phyloP scores from a whole-genome alignment of 768 basidiomycete genomes.

The Termitomyces sp. region DNA sequence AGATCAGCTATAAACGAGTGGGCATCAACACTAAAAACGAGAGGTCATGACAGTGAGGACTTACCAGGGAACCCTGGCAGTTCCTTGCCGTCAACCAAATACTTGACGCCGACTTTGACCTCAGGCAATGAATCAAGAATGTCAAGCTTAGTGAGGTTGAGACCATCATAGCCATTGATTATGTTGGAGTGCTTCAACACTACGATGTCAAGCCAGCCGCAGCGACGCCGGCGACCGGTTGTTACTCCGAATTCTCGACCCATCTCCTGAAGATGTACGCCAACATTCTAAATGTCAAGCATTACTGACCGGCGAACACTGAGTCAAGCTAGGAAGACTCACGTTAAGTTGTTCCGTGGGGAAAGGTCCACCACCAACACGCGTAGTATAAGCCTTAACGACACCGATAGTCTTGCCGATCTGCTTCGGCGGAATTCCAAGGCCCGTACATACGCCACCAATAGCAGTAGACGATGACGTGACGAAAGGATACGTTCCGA shows the following conservation, averaged over 20 bases:
- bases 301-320: neutral
- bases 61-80: constrained; percentile 83
- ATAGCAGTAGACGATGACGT: constrained; percentile 92
- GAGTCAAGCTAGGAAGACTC: constrained; percentile 17
- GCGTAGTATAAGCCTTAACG: constrained; percentile 96
- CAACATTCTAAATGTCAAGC: constrained; percentile 52
- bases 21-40: neutral
- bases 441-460: constrained; percentile 94
- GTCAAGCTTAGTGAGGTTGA: constrained; percentile 97
- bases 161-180: constrained; percentile 91
- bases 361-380: constrained; percentile 98
- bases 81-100: constrained; percentile 71
- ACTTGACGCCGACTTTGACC: constrained; percentile 85
- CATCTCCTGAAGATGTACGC: constrained; percentile 87
- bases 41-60: constrained; percentile 17
- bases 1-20: constrained; percentile 60
- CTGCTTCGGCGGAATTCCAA: constrained; percentile 90
- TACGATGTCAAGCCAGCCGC: constrained; percentile 97
- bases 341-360: constrained; percentile 93
- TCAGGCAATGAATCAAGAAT: constrained; percentile 79
- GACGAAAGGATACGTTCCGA: constrained; percentile 96
- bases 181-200: constrained; percentile 88
- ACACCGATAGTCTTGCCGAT: constrained; percentile 90
- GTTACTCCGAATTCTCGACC: constrained; percentile 90
- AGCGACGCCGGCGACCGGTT: constrained; percentile 87